Evolutionary conservation across 2,329 filamentous ascomycete genomes (phyloP).

Genomic region (Colletotrichum chrysophilum): DNA sequence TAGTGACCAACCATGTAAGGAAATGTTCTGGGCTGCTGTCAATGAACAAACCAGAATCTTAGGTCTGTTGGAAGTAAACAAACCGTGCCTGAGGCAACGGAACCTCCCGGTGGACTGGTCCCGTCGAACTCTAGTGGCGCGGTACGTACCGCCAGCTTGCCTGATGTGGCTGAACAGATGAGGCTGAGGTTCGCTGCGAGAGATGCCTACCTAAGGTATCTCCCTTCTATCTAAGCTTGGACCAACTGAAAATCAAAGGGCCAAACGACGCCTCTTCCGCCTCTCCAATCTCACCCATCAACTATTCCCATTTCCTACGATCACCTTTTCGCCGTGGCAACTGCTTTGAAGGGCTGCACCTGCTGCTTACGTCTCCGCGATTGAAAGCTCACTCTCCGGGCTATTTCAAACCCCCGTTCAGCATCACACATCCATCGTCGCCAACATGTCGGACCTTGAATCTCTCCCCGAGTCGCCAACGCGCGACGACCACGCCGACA

Average conservation of each 20-base stretch:
- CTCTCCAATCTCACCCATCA: neutral
- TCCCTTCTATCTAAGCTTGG: slow-evolving; percentile 6
- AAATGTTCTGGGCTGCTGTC: neutral
- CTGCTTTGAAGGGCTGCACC: neutral
- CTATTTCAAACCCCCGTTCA: neutral
- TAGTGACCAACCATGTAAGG: neutral
- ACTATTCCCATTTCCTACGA: neutral
- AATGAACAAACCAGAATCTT: neutral
- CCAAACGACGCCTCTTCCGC: neutral
- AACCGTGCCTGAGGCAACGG: slow-evolving; percentile 22
- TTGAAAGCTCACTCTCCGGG: neutral
- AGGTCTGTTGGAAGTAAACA: slow-evolving; percentile 19
- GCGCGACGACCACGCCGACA: slow-evolving; percentile 37
- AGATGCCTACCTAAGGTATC: neutral
- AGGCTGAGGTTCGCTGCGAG: neutral
- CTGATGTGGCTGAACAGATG: neutral
- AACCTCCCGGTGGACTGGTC: neutral
- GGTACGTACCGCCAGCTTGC: neutral
- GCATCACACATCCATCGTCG: neutral
- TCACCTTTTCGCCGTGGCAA: neutral
- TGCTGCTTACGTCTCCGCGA: neutral
- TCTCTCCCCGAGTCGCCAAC: slow-evolving; percentile 44
- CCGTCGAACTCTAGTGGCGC: neutral
- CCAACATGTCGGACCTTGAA: slow-evolving; percentile 51
- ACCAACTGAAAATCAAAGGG: slow-evolving; percentile 18